Base-by-base conservation (phyloP, 2,329 filamentous ascomycete species). In the Penicillium sp. region DNA sequence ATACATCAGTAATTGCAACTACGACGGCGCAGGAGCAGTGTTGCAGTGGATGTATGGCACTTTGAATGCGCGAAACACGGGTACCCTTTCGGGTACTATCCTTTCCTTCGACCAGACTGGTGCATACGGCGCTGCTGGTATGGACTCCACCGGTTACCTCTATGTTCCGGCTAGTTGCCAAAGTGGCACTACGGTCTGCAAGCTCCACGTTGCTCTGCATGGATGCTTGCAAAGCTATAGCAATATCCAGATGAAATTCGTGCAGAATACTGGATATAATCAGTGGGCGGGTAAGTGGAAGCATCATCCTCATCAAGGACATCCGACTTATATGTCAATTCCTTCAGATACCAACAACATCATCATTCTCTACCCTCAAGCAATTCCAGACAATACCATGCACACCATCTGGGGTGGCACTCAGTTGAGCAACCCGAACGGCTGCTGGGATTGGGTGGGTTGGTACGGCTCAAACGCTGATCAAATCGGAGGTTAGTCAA, bases 11-110 rank as follows among this genome's bases (percentile, higher is more conserved):
- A 62, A 66, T 43, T 63, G 64, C 39, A 52, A 46, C 19, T 65
- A 63, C 36, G 64, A 66, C 43, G 64, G 64, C 16, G 64, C 64
- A 9, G 64, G 62, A 4, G 59, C 56, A n/a, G 56, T 54, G 11
- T 31, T 65, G 11, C 11, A 61, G 16, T 65, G 58, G 62, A 52
- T 65, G 24, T 60, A 66, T 43, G 58, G 56, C 2, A 4, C 35
- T 6, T 40, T 65, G 7, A 58, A 56, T 18, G 53, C 60, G 5
- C 52, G 35, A 33, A 51, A 51, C n/a, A 40, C 22, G 1, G 49
- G 49, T 4, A 40, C 49, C 7, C 37, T 51, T 11, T 51, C 61
- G 10, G 61, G 59, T 2, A 46, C 22, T 6, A 41, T 64, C 6
- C 22, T 59, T 24, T 58, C 58, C 1, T 65, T 65, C 13, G 59